Conservation (phyloP, 2,329 filamentous ascomycete species). For the Hymenoscyphus occultus region DNA sequence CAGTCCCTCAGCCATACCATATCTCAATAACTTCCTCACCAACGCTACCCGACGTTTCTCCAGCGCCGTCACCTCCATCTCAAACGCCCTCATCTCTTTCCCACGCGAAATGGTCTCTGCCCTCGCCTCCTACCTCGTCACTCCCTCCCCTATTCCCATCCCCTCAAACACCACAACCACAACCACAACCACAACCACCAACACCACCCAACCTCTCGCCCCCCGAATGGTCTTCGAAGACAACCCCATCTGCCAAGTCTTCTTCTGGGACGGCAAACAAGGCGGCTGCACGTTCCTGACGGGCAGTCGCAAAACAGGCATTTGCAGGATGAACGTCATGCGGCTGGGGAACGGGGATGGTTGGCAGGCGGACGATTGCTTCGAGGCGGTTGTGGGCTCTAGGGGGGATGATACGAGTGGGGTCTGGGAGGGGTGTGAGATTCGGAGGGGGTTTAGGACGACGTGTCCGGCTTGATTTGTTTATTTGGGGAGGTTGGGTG, state of each 20-base stretch:
- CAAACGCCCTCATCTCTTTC: no score
- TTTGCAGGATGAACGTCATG: neutral
- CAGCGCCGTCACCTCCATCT: no score
- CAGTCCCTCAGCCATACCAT: no score
- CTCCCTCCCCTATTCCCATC: no score
- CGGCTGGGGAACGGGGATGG: neutral
- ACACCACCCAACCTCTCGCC: neutral
- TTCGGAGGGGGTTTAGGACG: neutral
- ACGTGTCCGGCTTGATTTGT: neutral
- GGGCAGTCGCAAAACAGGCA: neutral
- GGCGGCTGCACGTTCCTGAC: neutral
- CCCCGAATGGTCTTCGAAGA: neutral
- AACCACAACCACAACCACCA: neutral
- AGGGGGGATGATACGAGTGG: neutral
- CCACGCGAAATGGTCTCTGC: no score
- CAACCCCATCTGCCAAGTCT: neutral
- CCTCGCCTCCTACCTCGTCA: no score
- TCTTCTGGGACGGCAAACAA: constrained; percentile 1
- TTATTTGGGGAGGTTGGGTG: no score
- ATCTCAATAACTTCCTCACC: no score
- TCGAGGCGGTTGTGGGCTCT: neutral
- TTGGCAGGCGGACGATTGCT: neutral
- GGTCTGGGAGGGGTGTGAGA: neutral
- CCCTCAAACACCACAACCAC: no score
- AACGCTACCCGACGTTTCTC: no score